Base-by-base conservation (phyloP, 345 rosid species). In the Citrus australasica region DNA sequence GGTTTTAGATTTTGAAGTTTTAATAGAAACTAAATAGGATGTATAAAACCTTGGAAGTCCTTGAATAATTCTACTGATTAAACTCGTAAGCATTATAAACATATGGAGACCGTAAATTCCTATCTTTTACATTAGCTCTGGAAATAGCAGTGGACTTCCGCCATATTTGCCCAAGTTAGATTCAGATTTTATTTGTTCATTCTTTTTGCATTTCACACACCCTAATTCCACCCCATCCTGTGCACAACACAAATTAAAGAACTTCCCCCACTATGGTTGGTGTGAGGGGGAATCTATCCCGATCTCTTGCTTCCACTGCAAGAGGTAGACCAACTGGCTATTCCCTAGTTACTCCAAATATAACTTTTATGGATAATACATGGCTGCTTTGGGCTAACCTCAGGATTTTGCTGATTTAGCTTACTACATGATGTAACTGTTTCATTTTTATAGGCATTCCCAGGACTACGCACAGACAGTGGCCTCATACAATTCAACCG, bases 401-500 rank as follows among this genome's bases (percentile, higher is more conserved):
- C 32, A 73, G 38, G 66, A 46, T 65, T 51, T 32, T 77, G 7
- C 61, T 17, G 68, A 55, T 64, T 63, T 62, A 32, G 78, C 53
- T 73, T 9, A 38, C 32, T 56, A 32, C 53, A 70, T 73, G 40
- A 73, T 37, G 21, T 61, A 66, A 59, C 21, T 16, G 22, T 73
- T 72, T 56, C 62, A 61, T 69, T 63, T 10, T 70, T 76, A 37
- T 87, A 92, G 97, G 94, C 90, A 56, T 88, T 96, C 82, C 97
- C 97, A 33, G 89, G 94, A 53, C 83, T 96, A n/a, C 88, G 95
- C n/a, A 84, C 91, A 22, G 99, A 96, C 82, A 94, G 87, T 65
- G 78, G 80, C 85, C 92, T 96, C 73, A 94, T 94, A 80, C 99
- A 94, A 84, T 92, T 96, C 86, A 96, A 94, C 79, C 97, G 97